Percentiles rank a stretch among this genome's conserved stretches.
Evolutionary conservation across 208 protist species (phyloP).

Genomic region (Trypanosoma congolense): DNA sequence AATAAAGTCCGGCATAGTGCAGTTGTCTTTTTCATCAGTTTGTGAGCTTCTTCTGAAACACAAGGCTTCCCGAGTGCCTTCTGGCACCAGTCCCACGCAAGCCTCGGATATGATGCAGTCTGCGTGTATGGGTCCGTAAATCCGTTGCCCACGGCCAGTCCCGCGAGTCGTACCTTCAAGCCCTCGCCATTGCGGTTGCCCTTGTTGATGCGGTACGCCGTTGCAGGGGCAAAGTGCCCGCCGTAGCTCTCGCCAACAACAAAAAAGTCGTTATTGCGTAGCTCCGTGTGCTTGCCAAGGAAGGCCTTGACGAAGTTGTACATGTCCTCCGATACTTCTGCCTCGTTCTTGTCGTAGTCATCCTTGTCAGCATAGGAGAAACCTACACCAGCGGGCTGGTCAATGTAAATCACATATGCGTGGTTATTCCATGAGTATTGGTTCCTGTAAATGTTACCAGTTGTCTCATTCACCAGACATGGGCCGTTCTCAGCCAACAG

Average conservation of each 20-base stretch:
- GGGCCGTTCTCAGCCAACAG: slow-evolving; percentile 78
- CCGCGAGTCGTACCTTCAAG: slow-evolving; percentile 50
- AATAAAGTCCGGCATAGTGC: too few species aligned
- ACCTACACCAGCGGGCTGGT: slow-evolving; percentile 86
- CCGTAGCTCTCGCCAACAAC: slow-evolving; percentile 76
- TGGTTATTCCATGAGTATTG: slow-evolving; percentile 76
- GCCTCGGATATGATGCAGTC: slow-evolving; percentile 47
- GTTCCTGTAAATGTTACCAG: slow-evolving; percentile 35
- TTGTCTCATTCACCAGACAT: slow-evolving; percentile 56
- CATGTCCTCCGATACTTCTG: slow-evolving; percentile 80
- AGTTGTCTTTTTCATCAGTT: too few species aligned
- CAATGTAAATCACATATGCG: slow-evolving; percentile 86
- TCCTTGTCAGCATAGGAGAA: slow-evolving; percentile 62
- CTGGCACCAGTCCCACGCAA: slow-evolving; percentile 63
- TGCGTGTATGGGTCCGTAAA: slow-evolving; percentile 81
- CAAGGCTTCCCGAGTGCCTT: slow-evolving; percentile 37
- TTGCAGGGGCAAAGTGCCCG: slow-evolving; percentile 63
- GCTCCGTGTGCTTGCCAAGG: slow-evolving; percentile 35
- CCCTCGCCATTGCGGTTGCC: slow-evolving; percentile 27
- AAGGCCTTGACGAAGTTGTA: slow-evolving; percentile 80
- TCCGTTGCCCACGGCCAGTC: slow-evolving; percentile 86
- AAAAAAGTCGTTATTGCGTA: slow-evolving; percentile 59
- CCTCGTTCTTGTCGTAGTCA: slow-evolving; percentile 65
- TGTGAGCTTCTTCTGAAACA: slow-evolving; percentile 33
- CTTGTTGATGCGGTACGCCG: slow-evolving; percentile 28